A percentile compares a stretch with the other conserved stretches of the same genome.
Evolutionary conservation across 2,329 filamentous ascomycete species (phyloP).

Genomic region (Metarhizium sp.): DNA sequence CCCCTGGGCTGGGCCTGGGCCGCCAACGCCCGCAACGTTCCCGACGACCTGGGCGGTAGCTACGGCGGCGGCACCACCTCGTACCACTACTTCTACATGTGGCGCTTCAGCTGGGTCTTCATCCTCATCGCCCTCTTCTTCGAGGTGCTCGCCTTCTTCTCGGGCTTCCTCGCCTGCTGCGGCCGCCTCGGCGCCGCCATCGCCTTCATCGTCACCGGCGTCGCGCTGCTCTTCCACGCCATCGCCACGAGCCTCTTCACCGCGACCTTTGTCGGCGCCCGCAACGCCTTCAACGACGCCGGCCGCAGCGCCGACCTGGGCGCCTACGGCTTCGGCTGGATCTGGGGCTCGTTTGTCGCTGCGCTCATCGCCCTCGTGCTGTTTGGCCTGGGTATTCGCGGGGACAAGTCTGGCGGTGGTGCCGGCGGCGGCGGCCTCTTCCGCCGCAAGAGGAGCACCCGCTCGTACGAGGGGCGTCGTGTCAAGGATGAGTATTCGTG

Average conservation of each 20-base stretch:
- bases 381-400: slow-evolving; percentile 54
- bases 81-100: slow-evolving; percentile 66
- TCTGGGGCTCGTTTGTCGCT: slow-evolving; percentile 61
- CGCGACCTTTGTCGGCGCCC: slow-evolving; percentile 60
- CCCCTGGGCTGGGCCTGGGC: slow-evolving; percentile 65
- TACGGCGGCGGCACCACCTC: slow-evolving; percentile 48
- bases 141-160: slow-evolving; percentile 56
- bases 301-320: slow-evolving; percentile 54
- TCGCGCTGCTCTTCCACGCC: slow-evolving; percentile 61
- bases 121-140: slow-evolving; percentile 81
- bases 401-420: slow-evolving; percentile 29
- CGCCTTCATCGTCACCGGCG: slow-evolving; percentile 44
- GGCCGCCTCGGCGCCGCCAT: slow-evolving; percentile 62
- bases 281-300: slow-evolving; percentile 51
- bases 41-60: slow-evolving; percentile 35
- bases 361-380: slow-evolving; percentile 58
- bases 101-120: slow-evolving; percentile 89
- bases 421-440: slow-evolving; percentile 12
- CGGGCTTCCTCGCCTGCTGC: slow-evolving; percentile 59
- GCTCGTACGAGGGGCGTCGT: slow-evolving; percentile 38
- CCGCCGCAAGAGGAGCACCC: slow-evolving; percentile 23
- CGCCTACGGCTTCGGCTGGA: slow-evolving; percentile 63
- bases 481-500: slow-evolving; percentile 64
- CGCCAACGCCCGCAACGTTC: slow-evolving; percentile 32
- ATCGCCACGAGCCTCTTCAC: slow-evolving; percentile 66